phyloP scores from a whole-genome alignment of 1,284 basidiomycete genomes.

The Irpex sp. region DNA sequence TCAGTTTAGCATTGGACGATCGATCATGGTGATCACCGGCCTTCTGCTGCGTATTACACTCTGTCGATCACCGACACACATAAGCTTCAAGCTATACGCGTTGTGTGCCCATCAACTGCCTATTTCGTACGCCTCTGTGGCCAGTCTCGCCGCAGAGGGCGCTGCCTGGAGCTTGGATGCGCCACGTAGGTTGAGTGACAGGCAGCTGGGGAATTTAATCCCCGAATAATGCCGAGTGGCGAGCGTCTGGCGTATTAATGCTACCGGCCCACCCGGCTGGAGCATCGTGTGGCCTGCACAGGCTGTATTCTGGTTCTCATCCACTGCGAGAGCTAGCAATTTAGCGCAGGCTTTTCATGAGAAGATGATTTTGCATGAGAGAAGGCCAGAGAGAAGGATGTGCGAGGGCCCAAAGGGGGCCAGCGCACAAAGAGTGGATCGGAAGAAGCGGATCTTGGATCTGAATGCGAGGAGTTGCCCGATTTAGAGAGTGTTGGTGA shows the following conservation, averaged over 20 bases:
- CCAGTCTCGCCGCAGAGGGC: too few relatives aligned
- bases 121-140: too few relatives aligned
- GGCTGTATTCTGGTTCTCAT: not conserved
- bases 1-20: not conserved
- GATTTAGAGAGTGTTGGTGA: not conserved
- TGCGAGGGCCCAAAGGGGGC: not conserved
- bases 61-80: not conserved
- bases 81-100: not conserved
- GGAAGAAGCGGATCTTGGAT: constrained; percentile 25
- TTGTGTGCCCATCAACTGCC: not conserved
- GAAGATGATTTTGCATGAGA: too few relatives aligned
- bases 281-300: not conserved
- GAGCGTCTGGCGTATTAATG: not conserved
- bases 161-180: not conserved
- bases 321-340: too few relatives aligned
- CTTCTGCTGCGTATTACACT: not conserved
- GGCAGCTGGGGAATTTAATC: not conserved
- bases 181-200: not conserved
- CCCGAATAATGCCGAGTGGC: not conserved
- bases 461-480: constrained; percentile 9
- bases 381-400: not conserved
- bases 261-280: not conserved
- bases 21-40: not conserved
- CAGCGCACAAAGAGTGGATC: constrained; percentile 8
- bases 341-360: too few relatives aligned